Evolutionary conservation across 2,329 filamentous ascomycete genomes (phyloP).

Genomic region (Fusarium secorum): DNA sequence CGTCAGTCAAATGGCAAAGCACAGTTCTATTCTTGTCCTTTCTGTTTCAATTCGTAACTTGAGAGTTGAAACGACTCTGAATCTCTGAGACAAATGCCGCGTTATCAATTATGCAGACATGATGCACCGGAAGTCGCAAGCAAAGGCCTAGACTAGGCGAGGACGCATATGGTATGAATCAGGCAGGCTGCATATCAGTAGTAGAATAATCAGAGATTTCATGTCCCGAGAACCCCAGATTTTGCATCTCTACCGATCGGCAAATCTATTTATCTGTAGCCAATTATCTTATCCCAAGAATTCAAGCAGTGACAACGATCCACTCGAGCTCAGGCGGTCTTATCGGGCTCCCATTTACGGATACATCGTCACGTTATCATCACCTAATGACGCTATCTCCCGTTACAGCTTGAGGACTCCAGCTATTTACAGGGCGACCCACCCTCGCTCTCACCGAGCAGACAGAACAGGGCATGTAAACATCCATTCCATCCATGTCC

Average conservation of each 20-base stretch:
- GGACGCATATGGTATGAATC: neutral
- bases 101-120: neutral
- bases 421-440: slow-evolving; percentile 29
- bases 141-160: too few relatives aligned
- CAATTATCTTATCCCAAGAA: neutral
- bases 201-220: neutral
- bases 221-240: slow-evolving; percentile 4
- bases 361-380: slow-evolving; percentile 28
- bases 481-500: slow-evolving; percentile 11
- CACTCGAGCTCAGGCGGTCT: slow-evolving; percentile 16
- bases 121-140: neutral
- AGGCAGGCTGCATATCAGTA: neutral
- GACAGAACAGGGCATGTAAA: slow-evolving; percentile 27
- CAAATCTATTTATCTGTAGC: slow-evolving; percentile 8
- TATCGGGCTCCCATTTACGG: slow-evolving; percentile 15
- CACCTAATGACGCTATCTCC: slow-evolving; percentile 33
- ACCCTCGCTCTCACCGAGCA: slow-evolving; percentile 28
- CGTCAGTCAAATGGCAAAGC: neutral
- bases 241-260: neutral
- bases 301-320: neutral
- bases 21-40: neutral
- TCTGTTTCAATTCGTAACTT: neutral
- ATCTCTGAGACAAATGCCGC: neutral
- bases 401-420: slow-evolving; percentile 8
- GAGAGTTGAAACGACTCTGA: neutral